Base-by-base conservation (phyloP, 2,329 filamentous ascomycete genomes). In the Colletotrichum brevisporum region DNA sequence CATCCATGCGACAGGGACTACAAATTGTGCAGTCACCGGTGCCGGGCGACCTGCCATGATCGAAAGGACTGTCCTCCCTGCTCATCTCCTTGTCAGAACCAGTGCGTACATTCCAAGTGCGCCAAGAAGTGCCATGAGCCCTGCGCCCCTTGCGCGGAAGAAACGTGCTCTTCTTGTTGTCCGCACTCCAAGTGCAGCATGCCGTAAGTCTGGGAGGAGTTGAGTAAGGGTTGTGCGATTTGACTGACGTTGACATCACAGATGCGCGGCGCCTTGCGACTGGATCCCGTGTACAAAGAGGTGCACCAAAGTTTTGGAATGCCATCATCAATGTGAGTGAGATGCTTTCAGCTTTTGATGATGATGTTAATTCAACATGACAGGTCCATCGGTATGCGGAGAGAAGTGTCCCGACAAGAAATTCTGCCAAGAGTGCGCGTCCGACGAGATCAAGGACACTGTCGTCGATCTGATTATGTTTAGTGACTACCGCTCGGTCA, bases 211-310 rank as follows among this genome's bases (percentile, higher is more conserved):
- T 5, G 16, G 10, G 10, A 26, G 8, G 21, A 26, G 18, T 13
- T 1, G 16, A n/a, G 15, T 3, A 45, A 12, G 5, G n/a, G 8
- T 13, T 13, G 4, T 24, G 16, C 15, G 3, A 2, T 2, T 6
- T 61, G 15, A 10, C 45, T 51, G 24, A 64, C 31, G 6, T 27
- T 18, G 12, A 6, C 4, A 47, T 50, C 5, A 15, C 24, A 62
- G 58, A 50, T 69, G 91, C 70, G 89, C 89, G 0, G 91, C 87
- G 0, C 91, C 91, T 0, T 94, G 91, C 74, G 82, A 92, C 71
- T 86, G 88, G 78, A 74, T 92, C 0, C 92, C 91, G 1, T 94
- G 91, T 75, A 86, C 85, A 1, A 76, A 83, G 72, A 82, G 91
- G 9, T 94, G 91, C 74, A 74, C 80, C 3, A 81, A 86, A 31